Evolutionary conservation across 2,329 filamentous ascomycete genomes (phyloP), one percentile per base, ranked within the genome.

Genomic region (Capronia epimyces): DNA sequence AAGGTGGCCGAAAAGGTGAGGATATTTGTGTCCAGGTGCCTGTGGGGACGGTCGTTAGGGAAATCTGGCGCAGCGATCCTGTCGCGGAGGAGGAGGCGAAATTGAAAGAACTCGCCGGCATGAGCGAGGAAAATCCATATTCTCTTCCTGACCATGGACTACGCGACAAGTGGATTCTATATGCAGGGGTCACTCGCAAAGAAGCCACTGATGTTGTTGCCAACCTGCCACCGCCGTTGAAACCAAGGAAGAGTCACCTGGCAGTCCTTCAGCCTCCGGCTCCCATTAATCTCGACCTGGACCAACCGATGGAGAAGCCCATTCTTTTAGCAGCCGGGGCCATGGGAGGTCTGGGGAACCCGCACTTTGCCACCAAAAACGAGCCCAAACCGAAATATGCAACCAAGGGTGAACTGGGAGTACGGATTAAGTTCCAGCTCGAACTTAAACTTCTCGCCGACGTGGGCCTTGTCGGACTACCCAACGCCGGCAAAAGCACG

Each of bases 391-490:
- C 93, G 1, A 84, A 91, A 62, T 95, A 90, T 66, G 93, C 91
- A 4, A 95, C 89, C 1, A 86, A 83, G 60, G 93, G 93, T 36
- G 88, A 95, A 60, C 75, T 79, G 10, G 87, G 88, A 31, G 81
- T 93, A 62, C 83, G 80, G 32, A 75, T 98, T 63, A 82, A 84
- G 42, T 72, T 98, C 29, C 84, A 95, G 65, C 78, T 98, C 12
- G 93, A 98, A 67, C 78, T 98, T 55, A 97, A 96, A 74, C 79
- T 98, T 8, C 82, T 98, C 34, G 93, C 93, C 3, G 93, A 98
- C 68, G 86, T 98, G 6, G 93, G 93, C 0, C 78, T 98, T 2
- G 93, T 98, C 13, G 93, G 93, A 1, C 79, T 97, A 13, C 93
- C 93, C 1, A 98, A 98, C 66, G 93, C 91, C 3, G 93, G 93